Evolutionary conservation across 1,284 basidiomycete species (phyloP).

Genomic region (Ganoderma lingzhi): DNA sequence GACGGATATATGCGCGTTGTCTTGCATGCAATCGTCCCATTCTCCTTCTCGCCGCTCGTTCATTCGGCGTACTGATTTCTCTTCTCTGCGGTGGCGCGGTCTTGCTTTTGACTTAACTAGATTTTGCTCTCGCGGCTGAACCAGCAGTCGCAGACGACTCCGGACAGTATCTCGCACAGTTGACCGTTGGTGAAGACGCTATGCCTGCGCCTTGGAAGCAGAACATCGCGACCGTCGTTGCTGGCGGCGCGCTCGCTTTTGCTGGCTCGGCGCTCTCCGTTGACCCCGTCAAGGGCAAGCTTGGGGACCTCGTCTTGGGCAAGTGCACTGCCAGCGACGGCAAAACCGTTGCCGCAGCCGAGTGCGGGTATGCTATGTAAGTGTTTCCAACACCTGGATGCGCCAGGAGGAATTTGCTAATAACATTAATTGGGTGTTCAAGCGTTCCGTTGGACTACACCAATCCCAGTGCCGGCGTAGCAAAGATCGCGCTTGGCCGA

Average conservation of each 20-base stretch:
- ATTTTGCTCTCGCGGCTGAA: neutral
- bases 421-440: neutral
- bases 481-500: slow-evolving; percentile 35
- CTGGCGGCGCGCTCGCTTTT: neutral
- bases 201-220: neutral
- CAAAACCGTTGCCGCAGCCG: slow-evolving; percentile 24
- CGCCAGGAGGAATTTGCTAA: neutral
- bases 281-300: neutral
- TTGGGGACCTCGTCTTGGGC: slow-evolving; percentile 26
- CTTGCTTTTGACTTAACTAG: neutral
- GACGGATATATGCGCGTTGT: neutral
- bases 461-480: slow-evolving; percentile 33
- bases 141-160: neutral
- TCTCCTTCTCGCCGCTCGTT: neutral
- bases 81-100: no score
- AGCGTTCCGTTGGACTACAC: slow-evolving; percentile 40
- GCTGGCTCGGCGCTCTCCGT: neutral
- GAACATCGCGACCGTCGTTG: neutral
- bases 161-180: neutral
- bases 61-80: neutral
- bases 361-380: slow-evolving; percentile 37
- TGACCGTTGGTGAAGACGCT: neutral
- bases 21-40: neutral
- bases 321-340: slow-evolving; percentile 14
- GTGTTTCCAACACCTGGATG: slow-evolving; percentile 11